Conservation (phyloP, 1,284 basidiomycete species). For the Austroboletus rostrupii region DNA sequence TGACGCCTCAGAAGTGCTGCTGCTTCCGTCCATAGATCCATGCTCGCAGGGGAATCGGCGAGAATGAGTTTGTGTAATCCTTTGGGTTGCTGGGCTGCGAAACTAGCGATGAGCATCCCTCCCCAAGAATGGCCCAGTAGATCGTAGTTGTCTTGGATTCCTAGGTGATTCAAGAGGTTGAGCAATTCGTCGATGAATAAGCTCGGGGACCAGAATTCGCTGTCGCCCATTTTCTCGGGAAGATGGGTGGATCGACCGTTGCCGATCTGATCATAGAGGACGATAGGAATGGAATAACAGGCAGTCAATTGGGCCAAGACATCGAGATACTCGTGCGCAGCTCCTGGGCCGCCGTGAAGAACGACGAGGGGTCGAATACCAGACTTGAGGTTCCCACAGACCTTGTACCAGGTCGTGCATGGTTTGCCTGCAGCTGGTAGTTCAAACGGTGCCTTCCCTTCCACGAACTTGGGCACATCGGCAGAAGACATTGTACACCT, state of each 20-base stretch:
- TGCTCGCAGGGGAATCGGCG: slow-evolving; percentile 37
- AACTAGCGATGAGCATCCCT: slow-evolving; percentile 41
- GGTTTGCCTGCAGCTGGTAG: slow-evolving; percentile 27
- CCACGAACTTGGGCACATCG: slow-evolving; percentile 14
- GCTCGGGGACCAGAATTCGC: slow-evolving; percentile 40
- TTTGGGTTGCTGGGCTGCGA: slow-evolving; percentile 35
- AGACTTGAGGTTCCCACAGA: slow-evolving; percentile 37
- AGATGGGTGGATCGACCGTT: slow-evolving; percentile 45
- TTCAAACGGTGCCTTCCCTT: slow-evolving; percentile 28
- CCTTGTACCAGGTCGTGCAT: slow-evolving; percentile 45
- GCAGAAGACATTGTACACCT: slow-evolving; percentile 19
- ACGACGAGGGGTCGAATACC: slow-evolving; percentile 36
- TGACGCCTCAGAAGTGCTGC: slow-evolving; percentile 31
- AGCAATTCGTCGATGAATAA: slow-evolving; percentile 47
- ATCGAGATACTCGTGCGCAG: slow-evolving; percentile 37
- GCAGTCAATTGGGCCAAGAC: slow-evolving; percentile 32
- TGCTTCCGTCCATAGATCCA: slow-evolving; percentile 36
- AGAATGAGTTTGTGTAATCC: slow-evolving; percentile 43
- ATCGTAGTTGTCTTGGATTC: slow-evolving; percentile 35
- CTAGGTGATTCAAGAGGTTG: slow-evolving; percentile 39
- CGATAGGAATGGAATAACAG: slow-evolving; percentile 33
- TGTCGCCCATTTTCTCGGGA: slow-evolving; percentile 35
- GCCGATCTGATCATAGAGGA: slow-evolving; percentile 51
- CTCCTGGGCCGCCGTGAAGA: slow-evolving; percentile 46
- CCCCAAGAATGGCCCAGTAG: slow-evolving; percentile 51